Base-by-base conservation (phyloP, 176 grass and related monocot species). In the Oryza officinalis region DNA sequence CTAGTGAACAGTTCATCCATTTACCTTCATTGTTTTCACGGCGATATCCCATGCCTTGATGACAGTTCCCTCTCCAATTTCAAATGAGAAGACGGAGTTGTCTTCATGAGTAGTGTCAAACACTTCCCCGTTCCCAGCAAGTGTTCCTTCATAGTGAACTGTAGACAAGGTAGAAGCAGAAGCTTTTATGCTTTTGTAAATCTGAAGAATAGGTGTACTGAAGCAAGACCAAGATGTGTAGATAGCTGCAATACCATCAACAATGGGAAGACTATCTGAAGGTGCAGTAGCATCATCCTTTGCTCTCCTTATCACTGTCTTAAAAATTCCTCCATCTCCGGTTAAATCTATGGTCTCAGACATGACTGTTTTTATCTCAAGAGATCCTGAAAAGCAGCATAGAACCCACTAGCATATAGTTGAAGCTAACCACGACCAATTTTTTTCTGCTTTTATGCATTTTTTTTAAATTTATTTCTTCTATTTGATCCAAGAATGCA, bases 131-230 rank as follows among this genome's bases (percentile, higher is more conserved):
- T 84, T 92, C 43, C 89, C 88, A 38, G 88, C 83, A 67, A 91
- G 81, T 6, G 74, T 91, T n/a, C 91, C 91, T 88, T 96, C 88
- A 27, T 88, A 96, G 65, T 93, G 94, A 74, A 93, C 91, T 93
- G 86, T 33, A 31, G 63, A 75, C 60, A 28, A 52, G 15, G 23
- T 35, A 65, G 13, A 68, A 26, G 73, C 17, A 63, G 14, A 69
- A n/a, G 31, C 35, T 33, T n/a, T 43, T 68, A 69, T 14, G 47
- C 27, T 72, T 18, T 27, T 70, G 3, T 11, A 76, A 67, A n/a
- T 22, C 52, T 57, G 52, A 57, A 7, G 18, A 57, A 57, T 57
- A 22, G 52, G 52, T 6, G 52, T 57, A 57, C 52, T 9, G 52
- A 57, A 57, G 4, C 17, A 4, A 47, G 38, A 47, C 13, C 13